Evolutionary conservation across 495 filamentous ascomycete genomes (phyloP).

Genomic region (Podospora didyma): DNA sequence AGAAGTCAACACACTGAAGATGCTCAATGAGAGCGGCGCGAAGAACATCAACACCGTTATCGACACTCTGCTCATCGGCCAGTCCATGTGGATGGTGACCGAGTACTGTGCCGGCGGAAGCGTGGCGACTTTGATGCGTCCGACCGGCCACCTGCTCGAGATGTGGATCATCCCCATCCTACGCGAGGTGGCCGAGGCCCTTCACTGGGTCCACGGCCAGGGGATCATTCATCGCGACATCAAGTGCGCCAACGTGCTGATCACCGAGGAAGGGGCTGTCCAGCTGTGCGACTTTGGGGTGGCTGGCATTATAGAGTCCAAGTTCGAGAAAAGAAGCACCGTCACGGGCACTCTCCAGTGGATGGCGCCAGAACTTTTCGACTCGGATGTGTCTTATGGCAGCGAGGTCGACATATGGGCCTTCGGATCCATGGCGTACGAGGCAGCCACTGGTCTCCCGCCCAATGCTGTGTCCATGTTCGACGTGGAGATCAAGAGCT

Average conservation of each 20-base stretch:
- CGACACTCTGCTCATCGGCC: conserved; percentile 14
- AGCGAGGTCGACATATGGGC: conserved; percentile 18
- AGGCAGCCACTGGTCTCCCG: conserved; percentile 10
- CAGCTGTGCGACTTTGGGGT: conserved; percentile 18
- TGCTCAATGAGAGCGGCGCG: conserved; percentile 11
- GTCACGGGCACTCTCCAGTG: conserved; percentile 16
- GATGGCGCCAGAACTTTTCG: conserved; percentile 18
- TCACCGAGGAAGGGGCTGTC: conserved; percentile 12
- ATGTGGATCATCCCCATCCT: conserved; percentile 17
- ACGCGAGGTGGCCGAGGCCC: conserved; percentile 14
- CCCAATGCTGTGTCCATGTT: conserved; percentile 10
- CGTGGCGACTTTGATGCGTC: conserved; percentile 13
- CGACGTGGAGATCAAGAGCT: conserved; percentile 3
- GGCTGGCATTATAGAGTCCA: conserved; percentile 13
- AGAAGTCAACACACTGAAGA: conserved; percentile 13
- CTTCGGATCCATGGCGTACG: conserved; percentile 15
- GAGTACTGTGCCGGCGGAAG: conserved; percentile 16
- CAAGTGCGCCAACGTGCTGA: conserved; percentile 18
- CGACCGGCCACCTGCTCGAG: conserved; percentile 9
- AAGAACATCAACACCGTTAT: conserved; percentile 13
- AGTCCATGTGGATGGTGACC: conserved; percentile 15
- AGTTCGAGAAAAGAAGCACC: conserved; percentile 16
- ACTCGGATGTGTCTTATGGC: conserved; percentile 10
- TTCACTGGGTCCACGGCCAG: conserved; percentile 13
- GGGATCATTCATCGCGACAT: conserved; percentile 16